A percentile compares a stretch with the other conserved stretches of the same genome.
Evolutionary conservation across 208 protist genomes (phyloP).

Genomic region (Trichomonas tenax): DNA sequence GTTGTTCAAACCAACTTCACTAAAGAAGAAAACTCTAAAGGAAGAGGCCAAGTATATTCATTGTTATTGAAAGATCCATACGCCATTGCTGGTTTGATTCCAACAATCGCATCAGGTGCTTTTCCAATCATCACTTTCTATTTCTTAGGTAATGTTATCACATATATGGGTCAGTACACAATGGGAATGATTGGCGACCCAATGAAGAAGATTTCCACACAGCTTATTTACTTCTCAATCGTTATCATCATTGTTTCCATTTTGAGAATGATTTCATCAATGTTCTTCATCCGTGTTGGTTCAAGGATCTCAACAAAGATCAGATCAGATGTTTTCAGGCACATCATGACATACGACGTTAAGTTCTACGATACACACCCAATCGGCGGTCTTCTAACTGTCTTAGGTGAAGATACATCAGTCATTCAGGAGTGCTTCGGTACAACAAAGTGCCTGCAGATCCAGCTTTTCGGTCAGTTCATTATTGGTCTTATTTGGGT

Average conservation of each 20-base stretch:
- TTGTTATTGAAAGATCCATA: neutral
- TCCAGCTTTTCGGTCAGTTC: neutral
- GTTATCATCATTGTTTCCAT: neutral
- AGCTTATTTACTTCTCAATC: neutral
- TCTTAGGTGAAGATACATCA: neutral
- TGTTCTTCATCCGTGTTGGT: neutral
- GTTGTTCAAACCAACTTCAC: too few relatives aligned
- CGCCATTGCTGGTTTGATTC: neutral
- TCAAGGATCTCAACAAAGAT: neutral
- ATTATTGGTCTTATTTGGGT: neutral
- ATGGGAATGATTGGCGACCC: neutral
- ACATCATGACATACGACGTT: neutral
- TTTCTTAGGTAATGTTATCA: neutral
- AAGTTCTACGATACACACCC: neutral
- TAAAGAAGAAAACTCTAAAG: neutral
- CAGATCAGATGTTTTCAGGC: neutral
- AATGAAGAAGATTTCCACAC: neutral
- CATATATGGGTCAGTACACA: neutral
- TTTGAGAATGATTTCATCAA: neutral
- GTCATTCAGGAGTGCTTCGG: neutral
- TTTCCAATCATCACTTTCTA: neutral
- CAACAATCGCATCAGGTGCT: neutral
- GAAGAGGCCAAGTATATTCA: neutral
- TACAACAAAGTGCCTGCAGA: neutral
- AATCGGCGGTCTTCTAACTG: neutral